Evolutionary conservation across 2,329 filamentous ascomycete species (phyloP).

Genomic region (Phialemonium atrogriseum): DNA sequence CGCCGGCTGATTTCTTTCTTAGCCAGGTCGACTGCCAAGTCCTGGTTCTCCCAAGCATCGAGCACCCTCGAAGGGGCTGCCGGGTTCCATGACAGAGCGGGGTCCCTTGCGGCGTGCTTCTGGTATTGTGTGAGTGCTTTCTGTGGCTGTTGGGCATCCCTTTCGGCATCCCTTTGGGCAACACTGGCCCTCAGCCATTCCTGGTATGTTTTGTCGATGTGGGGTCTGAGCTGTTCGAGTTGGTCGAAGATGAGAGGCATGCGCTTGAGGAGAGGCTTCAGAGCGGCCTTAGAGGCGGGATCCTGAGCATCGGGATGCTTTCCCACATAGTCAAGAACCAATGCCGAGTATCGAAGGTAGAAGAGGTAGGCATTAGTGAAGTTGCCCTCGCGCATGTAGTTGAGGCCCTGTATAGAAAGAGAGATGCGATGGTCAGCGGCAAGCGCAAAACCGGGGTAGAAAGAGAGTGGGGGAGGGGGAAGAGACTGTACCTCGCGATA

Average conservation of each 20-base stretch:
- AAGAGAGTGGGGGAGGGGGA: neutral
- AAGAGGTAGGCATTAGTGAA: constrained; percentile 83
- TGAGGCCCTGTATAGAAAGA: constrained; percentile 54
- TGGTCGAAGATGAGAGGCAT: constrained; percentile 54
- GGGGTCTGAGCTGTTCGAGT: constrained; percentile 72
- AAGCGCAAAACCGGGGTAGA: neutral
- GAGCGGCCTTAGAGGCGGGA: constrained; percentile 54
- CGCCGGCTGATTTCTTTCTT: constrained; percentile 63
- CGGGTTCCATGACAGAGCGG: constrained; percentile 42
- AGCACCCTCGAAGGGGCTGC: constrained; percentile 45
- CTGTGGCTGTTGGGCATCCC: constrained; percentile 10
- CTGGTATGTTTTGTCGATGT: constrained; percentile 64
- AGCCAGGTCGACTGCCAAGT: constrained; percentile 69
- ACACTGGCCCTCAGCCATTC: constrained; percentile 53
- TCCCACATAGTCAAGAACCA: constrained; percentile 70
- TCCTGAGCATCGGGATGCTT: constrained; percentile 68
- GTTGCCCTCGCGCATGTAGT: constrained; percentile 81
- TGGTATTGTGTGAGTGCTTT: constrained; percentile 36
- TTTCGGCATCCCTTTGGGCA: constrained; percentile 17
- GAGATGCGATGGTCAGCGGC: neutral
- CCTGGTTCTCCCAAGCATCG: constrained; percentile 61
- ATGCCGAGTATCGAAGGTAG: constrained; percentile 77
- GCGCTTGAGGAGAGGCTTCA: constrained; percentile 42
- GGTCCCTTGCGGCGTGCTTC: constrained; percentile 47
- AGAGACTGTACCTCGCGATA: constrained; percentile 64